Percentiles rank a stretch among this genome's conserved stretches.
These are phyloP conservation scores for Dactylonectria estremocensis DNA, from an alignment of 2,329 filamentous ascomycete species.

Conservation along the genomic window DNA sequence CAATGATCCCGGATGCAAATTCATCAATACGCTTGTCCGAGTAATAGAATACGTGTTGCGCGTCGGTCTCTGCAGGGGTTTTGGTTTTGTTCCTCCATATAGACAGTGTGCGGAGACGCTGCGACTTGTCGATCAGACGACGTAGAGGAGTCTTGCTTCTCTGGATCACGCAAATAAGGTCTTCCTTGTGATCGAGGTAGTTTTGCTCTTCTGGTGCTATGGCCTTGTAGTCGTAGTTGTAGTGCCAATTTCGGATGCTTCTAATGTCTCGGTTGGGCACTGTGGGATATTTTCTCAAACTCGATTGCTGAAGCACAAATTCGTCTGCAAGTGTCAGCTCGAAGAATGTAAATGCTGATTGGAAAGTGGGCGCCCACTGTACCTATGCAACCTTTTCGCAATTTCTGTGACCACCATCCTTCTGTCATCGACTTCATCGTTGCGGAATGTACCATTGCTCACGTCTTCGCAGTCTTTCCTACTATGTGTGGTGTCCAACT, in stretches of 20 bases:
- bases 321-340: slow-evolving; percentile 33
- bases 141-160: slow-evolving; percentile 32
- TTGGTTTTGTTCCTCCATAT: slow-evolving; percentile 7
- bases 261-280: slow-evolving; percentile 43
- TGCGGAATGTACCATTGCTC: slow-evolving; percentile 49
- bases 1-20: slow-evolving; percentile 44
- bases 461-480: slow-evolving; percentile 33
- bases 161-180: slow-evolving; percentile 38
- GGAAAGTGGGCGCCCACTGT: slow-evolving; percentile 40
- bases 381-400: slow-evolving; percentile 36
- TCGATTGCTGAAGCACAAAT: slow-evolving; percentile 45
- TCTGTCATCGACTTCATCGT: slow-evolving; percentile 42
- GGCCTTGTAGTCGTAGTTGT: slow-evolving; percentile 31
- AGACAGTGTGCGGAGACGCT: slow-evolving; percentile 12
- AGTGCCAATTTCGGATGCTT: slow-evolving; percentile 45
- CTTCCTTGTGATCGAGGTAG: slow-evolving; percentile 34
- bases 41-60: slow-evolving; percentile 21
- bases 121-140: slow-evolving; percentile 19
- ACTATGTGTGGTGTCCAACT: slow-evolving; percentile 46
- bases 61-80: neutral
- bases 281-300: slow-evolving; percentile 33
- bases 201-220: slow-evolving; percentile 33
- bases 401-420: slow-evolving; percentile 33
- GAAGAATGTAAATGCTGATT: no score
- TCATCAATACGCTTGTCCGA: slow-evolving; percentile 40